Evolutionary conservation across 441 rosid species (phyloP).

Genomic region (Euphorbia schlechtendalii): DNA sequence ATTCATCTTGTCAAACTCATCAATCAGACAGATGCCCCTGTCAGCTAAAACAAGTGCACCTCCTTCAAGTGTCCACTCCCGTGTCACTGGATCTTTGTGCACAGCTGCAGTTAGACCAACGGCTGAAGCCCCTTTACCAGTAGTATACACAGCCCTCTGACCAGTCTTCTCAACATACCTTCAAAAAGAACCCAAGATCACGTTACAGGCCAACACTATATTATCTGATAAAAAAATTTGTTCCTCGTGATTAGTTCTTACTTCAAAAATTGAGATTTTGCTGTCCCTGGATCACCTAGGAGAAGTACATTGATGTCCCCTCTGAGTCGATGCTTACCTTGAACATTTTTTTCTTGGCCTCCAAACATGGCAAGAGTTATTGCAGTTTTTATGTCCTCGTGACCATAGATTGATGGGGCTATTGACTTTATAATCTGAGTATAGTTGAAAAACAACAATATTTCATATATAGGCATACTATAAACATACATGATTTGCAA

Average conservation of each 20-base stretch:
- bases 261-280: slow-evolving; percentile 97
- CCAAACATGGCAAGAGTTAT: slow-evolving; percentile 98
- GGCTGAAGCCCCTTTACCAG: slow-evolving; percentile 99
- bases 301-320: slow-evolving; percentile 95
- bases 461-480: slow-evolving; percentile 8
- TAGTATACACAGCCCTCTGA: slow-evolving; percentile 97
- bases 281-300: slow-evolving; percentile 96
- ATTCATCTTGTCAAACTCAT: slow-evolving; percentile 99
- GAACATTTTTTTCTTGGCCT: slow-evolving; percentile 93
- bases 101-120: slow-evolving; percentile 98
- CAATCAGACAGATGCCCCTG: slow-evolving; percentile 91
- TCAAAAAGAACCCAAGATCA: slow-evolving; percentile 19
- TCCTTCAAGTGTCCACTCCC: slow-evolving; percentile 99
- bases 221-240: background rate
- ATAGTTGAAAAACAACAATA: slow-evolving; percentile 11
- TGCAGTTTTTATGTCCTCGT: slow-evolving; percentile 97
- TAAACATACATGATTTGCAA: background rate
- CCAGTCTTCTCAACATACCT: slow-evolving; percentile 98
- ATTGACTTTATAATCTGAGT: slow-evolving; percentile 85
- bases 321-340: slow-evolving; percentile 85
- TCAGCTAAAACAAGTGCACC: slow-evolving; percentile 99
- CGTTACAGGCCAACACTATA: slow-evolving; percentile 12
- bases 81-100: slow-evolving; percentile 97
- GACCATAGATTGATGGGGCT: slow-evolving; percentile 97
- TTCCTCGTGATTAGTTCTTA: slow-evolving; percentile 27